phyloP scores from a whole-genome alignment of 371 early-diverging fungal species.

The Mycotypha africana region DNA sequence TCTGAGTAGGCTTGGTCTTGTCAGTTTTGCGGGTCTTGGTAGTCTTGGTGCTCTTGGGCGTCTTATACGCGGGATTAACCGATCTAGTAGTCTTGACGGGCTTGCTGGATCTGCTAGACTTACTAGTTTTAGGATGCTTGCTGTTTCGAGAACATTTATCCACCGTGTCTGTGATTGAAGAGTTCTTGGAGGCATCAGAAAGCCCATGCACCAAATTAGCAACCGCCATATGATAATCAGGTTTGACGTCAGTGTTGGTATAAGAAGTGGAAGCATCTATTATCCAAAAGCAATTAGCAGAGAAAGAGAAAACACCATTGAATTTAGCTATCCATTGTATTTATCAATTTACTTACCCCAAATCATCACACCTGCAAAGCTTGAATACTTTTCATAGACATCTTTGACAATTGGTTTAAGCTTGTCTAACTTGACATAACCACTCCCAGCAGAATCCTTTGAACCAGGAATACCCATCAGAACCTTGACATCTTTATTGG shows the following conservation, averaged over 20 bases:
- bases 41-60: background rate
- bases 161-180: background rate
- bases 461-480: slow-evolving; percentile 62
- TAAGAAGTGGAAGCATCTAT: slow-evolving; percentile 38
- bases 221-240: slow-evolving; percentile 26
- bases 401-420: slow-evolving; percentile 29
- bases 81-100: too few species aligned
- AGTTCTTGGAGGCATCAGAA: background rate
- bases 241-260: slow-evolving; percentile 18
- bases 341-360: slow-evolving; percentile 43
- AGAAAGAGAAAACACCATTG: too few species aligned
- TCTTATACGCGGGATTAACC: too few species aligned
- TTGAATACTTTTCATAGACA: slow-evolving; percentile 29
- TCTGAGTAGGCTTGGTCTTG: too few species aligned
- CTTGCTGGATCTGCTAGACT: too few species aligned
- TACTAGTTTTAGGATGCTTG: background rate
- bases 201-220: slow-evolving; percentile 21
- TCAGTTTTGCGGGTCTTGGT: background rate
- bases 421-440: slow-evolving; percentile 41
- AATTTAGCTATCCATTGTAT: background rate
- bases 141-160: background rate
- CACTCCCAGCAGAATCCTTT: slow-evolving; percentile 55
- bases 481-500: slow-evolving; percentile 56
- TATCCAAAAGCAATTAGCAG: background rate
- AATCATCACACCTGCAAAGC: slow-evolving; percentile 63